Conservation (phyloP, 306 rosid genomes). For the Cajanus cajan region DNA sequence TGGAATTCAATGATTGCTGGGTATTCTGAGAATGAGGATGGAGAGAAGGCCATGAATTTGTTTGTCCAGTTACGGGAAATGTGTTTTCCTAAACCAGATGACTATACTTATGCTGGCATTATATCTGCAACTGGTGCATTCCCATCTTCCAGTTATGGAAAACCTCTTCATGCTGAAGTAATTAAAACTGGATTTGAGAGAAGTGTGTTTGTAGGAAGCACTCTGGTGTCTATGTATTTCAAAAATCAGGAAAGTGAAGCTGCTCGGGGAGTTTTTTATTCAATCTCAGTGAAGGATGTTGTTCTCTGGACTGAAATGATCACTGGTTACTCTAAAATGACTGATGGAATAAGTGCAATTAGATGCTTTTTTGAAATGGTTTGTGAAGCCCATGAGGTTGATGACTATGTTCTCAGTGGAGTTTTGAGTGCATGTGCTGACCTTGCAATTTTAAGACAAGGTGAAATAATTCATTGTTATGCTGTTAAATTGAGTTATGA, state of each 20-base stretch:
- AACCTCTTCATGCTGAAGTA: conserved; percentile 70
- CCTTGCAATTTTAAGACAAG: conserved; percentile 70
- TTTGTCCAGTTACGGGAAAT: conserved; percentile 47
- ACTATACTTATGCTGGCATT: conserved; percentile 66
- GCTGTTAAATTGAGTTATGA: conserved; percentile 62
- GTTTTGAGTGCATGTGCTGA: conserved; percentile 73
- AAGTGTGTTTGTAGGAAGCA: conserved; percentile 68
- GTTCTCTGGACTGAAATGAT: conserved; percentile 92
- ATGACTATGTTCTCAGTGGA: conserved; percentile 70
- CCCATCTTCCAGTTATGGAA: conserved; percentile 48
- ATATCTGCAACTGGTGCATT: conserved; percentile 49
- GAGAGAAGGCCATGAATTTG: conserved; percentile 53
- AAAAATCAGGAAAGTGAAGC: conserved; percentile 56
- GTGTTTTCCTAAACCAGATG: conserved; percentile 57
- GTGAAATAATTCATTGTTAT: conserved; percentile 74
- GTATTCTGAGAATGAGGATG: conserved; percentile 60
- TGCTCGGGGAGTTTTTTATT: conserved; percentile 52
- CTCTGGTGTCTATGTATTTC: conserved; percentile 73
- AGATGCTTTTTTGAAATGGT: conserved; percentile 58
- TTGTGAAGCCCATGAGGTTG: conserved; percentile 48
- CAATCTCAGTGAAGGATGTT: conserved; percentile 58
- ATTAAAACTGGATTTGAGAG: conserved; percentile 56
- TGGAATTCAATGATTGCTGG: conserved; percentile 92
- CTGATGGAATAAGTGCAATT: conserved; percentile 51
- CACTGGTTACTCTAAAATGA: conserved; percentile 57